phyloP scores from a whole-genome alignment of 1,284 basidiomycete species.

The Ganoderma sinense region DNA sequence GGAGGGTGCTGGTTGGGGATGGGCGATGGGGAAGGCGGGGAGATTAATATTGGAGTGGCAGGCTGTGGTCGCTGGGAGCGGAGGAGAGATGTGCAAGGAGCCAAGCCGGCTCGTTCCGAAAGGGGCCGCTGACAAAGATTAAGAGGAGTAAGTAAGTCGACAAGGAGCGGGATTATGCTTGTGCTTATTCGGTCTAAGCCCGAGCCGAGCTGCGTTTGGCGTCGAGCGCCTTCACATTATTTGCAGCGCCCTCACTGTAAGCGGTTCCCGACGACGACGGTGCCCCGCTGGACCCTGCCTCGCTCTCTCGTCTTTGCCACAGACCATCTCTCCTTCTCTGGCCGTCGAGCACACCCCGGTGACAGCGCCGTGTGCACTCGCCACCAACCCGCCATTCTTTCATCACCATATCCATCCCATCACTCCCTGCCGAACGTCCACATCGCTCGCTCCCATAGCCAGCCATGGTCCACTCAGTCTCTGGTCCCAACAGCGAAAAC shows the following conservation, averaged over 20 bases:
- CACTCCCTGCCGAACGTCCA: conserved; percentile 21
- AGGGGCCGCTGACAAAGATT: conserved; percentile 19
- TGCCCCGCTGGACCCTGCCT: conserved; percentile 28
- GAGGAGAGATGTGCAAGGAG: not conserved
- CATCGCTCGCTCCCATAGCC: conserved; percentile 17
- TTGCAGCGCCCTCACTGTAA: conserved; percentile 26
- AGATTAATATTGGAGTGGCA: not conserved
- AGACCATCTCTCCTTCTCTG: conserved; percentile 17
- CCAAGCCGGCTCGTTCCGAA: not conserved
- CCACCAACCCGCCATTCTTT: conserved; percentile 16
- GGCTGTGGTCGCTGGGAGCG: not conserved
- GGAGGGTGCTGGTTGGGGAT: not conserved
- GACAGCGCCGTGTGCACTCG: not conserved
- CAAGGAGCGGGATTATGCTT: conserved; percentile 12
- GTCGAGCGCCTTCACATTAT: conserved; percentile 23
- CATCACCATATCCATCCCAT: conserved; percentile 28
- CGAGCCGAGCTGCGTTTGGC: conserved; percentile 12
- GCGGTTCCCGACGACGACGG: conserved; percentile 27
- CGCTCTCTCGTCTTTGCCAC: conserved; percentile 21
- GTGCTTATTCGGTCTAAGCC: conserved; percentile 13
- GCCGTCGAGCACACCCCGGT: conserved; percentile 1
- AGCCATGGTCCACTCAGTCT: conserved; percentile 32
- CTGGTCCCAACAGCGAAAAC: conserved; percentile 31
- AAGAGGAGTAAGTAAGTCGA: conserved; percentile 15
- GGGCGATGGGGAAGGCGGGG: not conserved